Percentiles rank a stretch among this genome's conserved stretches.
Evolutionary conservation across 2,329 filamentous ascomycete species (phyloP).

Genomic region (Penicillium sp.): DNA sequence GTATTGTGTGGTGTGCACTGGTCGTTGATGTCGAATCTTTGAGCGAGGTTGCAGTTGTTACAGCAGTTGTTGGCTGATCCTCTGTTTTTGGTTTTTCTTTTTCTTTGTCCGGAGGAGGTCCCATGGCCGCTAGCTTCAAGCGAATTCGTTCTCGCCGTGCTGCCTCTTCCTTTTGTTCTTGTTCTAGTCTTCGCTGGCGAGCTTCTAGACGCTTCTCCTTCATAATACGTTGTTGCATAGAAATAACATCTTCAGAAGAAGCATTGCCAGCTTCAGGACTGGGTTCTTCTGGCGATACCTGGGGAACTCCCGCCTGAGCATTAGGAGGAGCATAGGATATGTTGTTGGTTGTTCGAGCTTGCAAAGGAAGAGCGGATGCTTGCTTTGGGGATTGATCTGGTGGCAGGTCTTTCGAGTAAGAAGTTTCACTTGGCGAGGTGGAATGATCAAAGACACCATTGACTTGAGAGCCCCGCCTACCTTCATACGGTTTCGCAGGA

Average conservation of each 20-base stretch:
- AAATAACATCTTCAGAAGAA: slow-evolving; percentile 41
- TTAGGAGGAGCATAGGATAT: slow-evolving; percentile 25
- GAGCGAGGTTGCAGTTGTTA: slow-evolving; percentile 16
- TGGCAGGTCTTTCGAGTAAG: slow-evolving; percentile 21
- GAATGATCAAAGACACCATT: slow-evolving; percentile 33
- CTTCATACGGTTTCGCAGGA: slow-evolving; percentile 36
- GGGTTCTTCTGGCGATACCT: slow-evolving; percentile 15
- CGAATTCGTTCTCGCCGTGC: slow-evolving; percentile 56
- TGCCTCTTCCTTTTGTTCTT: slow-evolving; percentile 55
- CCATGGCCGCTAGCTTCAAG: slow-evolving; percentile 53
- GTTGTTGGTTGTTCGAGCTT: slow-evolving; percentile 25
- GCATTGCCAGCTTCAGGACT: slow-evolving; percentile 12
- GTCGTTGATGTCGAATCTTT: neutral
- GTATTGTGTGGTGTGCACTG: slow-evolving; percentile 31
- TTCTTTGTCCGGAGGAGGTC: slow-evolving; percentile 33
- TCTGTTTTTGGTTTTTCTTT: slow-evolving; percentile 26
- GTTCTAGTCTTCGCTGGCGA: slow-evolving; percentile 51
- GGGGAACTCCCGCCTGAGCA: slow-evolving; percentile 19
- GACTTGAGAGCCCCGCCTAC: slow-evolving; percentile 36
- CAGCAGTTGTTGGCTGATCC: slow-evolving; percentile 21
- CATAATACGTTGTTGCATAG: slow-evolving; percentile 58
- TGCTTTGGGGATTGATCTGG: slow-evolving; percentile 26
- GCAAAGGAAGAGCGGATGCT: slow-evolving; percentile 25
- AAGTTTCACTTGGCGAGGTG: slow-evolving; percentile 24
- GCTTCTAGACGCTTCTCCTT: slow-evolving; percentile 56